These are phyloP conservation scores for Antitrichia curtipendula DNA, from an alignment of 225 moss, liverwort and hornwort species.

Conservation along the genomic window DNA sequence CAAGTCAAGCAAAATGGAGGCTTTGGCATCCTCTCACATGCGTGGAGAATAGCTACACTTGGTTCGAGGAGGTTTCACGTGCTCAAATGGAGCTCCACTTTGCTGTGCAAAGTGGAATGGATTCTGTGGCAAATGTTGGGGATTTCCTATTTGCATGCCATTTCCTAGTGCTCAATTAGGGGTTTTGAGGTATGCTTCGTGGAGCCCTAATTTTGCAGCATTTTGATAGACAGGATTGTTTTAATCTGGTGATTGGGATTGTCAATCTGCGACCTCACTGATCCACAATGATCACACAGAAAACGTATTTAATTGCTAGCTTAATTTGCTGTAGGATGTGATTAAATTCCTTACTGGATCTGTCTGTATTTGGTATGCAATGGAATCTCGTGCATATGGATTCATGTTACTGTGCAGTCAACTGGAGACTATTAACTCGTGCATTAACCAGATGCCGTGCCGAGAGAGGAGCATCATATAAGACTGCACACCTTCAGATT, in stretches of 20 bases:
- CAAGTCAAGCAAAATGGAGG: background rate
- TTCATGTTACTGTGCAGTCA: background rate
- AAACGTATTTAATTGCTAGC: background rate
- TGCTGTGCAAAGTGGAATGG: background rate
- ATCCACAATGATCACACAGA: background rate
- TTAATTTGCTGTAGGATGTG: background rate
- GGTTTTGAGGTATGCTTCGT: background rate
- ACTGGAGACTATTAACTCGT: background rate
- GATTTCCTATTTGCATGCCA: background rate
- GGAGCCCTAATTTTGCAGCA: background rate
- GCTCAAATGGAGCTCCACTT: background rate
- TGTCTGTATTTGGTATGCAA: background rate
- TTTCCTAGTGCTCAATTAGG: background rate
- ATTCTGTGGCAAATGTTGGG: background rate
- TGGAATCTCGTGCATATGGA: background rate
- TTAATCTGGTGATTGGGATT: background rate
- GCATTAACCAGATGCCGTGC: background rate
- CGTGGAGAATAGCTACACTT: too few relatives aligned
- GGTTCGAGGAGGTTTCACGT: background rate
- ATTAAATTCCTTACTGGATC: background rate
- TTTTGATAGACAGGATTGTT: background rate
- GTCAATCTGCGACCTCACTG: background rate
- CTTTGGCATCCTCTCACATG: background rate
- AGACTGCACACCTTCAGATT: background rate
- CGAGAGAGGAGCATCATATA: background rate